Evolutionary conservation across 768 basidiomycete species (phyloP).

Genomic region (Boletus reticuloceps): DNA sequence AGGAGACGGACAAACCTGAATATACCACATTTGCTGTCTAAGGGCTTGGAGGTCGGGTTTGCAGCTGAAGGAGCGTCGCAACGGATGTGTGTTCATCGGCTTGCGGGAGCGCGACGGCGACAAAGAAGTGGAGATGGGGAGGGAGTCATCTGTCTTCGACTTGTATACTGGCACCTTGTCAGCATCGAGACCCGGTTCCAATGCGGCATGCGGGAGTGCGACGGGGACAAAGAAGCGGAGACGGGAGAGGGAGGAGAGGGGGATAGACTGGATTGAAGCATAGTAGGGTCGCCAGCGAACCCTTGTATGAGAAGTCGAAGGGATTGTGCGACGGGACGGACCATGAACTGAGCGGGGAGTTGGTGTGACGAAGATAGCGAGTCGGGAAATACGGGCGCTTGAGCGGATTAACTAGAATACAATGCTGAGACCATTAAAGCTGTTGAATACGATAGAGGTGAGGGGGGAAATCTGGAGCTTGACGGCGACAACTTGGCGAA

Average conservation of each 20-base stretch:
- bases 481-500: constrained; percentile 14
- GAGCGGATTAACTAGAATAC: constrained; percentile 35
- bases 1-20: too few relatives aligned
- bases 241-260: constrained; percentile 63
- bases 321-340: constrained; percentile 43
- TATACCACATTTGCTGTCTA: too few relatives aligned
- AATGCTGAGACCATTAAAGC: constrained; percentile 36
- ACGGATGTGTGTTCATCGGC: too few relatives aligned
- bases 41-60: too few relatives aligned
- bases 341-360: constrained; percentile 22
- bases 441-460: constrained; percentile 18
- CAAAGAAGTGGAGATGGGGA: too few relatives aligned
- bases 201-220: constrained; percentile 40
- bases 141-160: too few relatives aligned
- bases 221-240: constrained; percentile 82
- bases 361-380: background rate
- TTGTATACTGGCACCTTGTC: too few relatives aligned
- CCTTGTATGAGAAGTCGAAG: constrained; percentile 58
- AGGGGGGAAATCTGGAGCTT: constrained; percentile 14
- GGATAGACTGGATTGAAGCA: constrained; percentile 39
- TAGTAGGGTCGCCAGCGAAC: constrained; percentile 83
- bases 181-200: too few relatives aligned
- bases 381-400: constrained; percentile 11
- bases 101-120: too few relatives aligned
- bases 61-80: too few relatives aligned